Percentiles rank a stretch among this genome's conserved stretches.
Evolutionary conservation across 2,329 filamentous ascomycete species (phyloP).

Genomic region (Achaetomium macrosporum): DNA sequence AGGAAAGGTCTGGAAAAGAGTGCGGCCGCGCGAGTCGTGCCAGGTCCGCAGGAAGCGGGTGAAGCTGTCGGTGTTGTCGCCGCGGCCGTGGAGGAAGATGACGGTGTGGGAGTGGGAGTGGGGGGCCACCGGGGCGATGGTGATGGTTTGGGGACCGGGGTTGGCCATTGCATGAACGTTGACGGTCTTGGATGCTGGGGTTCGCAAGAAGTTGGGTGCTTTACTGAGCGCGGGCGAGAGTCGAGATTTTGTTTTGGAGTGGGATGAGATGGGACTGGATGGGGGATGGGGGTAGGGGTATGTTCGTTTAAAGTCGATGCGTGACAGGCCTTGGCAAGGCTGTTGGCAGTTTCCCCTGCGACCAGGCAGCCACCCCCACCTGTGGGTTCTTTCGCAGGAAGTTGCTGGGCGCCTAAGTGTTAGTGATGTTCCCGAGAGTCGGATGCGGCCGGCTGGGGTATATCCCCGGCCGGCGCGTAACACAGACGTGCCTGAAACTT

Average conservation of each 20-base stretch:
- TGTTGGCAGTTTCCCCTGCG: background rate
- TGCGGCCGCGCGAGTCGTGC: constrained; percentile 28
- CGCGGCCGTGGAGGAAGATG: constrained; percentile 42
- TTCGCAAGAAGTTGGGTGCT: no score
- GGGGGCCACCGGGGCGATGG: constrained; percentile 6
- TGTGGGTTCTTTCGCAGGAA: background rate
- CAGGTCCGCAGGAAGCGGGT: constrained; percentile 28
- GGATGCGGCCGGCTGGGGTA: background rate
- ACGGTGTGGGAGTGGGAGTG: constrained; percentile 34
- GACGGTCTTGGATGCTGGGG: background rate
- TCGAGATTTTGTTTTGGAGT: background rate
- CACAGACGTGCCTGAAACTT: no score
- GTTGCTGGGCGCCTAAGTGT: no score
- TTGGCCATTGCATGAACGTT: background rate
- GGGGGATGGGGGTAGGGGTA: background rate
- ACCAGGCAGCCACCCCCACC: background rate
- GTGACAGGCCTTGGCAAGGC: background rate
- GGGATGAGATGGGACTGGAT: background rate
- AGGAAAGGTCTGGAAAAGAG: constrained; percentile 37
- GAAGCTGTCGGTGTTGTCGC: constrained; percentile 35
- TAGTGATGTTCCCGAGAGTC: background rate
- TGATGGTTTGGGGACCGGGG: constrained; percentile 3
- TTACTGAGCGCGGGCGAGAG: background rate
- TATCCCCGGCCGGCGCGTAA: background rate
- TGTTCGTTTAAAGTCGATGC: background rate